Conservation (phyloP, 495 filamentous ascomycete genomes). For the Xylaria bambusicola region DNA sequence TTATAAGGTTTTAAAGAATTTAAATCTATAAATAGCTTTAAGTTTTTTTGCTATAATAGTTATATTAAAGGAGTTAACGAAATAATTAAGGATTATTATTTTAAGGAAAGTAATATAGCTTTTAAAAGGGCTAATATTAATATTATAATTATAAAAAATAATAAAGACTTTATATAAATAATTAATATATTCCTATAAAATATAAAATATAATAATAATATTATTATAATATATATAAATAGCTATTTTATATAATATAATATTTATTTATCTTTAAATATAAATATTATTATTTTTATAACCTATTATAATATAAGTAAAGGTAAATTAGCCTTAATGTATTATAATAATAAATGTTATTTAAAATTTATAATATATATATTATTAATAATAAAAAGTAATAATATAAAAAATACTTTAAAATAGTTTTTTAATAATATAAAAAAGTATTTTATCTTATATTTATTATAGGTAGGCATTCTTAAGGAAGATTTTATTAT, state of each 20-base stretch:
- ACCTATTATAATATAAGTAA: conserved; percentile 4
- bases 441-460: too few relatives aligned
- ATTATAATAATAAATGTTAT: conserved; percentile 8
- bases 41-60: too few relatives aligned
- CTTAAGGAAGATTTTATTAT: background rate
- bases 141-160: background rate
- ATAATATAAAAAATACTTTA: conserved; percentile 3
- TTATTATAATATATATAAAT: background rate
- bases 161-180: background rate
- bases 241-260: background rate
- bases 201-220: background rate
- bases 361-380: background rate
- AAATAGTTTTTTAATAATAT: background rate
- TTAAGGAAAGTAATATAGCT: background rate
- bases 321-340: conserved; percentile 1
- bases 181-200: background rate
- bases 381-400: conserved; percentile 5
- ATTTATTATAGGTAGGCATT: background rate
- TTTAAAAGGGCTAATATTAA: background rate
- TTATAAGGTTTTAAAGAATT: background rate
- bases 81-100: background rate
- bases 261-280: conserved; percentile 3
- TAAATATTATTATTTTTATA: conserved; percentile 2
- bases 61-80: too few relatives aligned
- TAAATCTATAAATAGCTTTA: background rate